Evolutionary conservation across 192 early-diverging fungal species (phyloP), one percentile per base, ranked within the genome.

Genomic region (Rhizoclosmatium sp.): DNA sequence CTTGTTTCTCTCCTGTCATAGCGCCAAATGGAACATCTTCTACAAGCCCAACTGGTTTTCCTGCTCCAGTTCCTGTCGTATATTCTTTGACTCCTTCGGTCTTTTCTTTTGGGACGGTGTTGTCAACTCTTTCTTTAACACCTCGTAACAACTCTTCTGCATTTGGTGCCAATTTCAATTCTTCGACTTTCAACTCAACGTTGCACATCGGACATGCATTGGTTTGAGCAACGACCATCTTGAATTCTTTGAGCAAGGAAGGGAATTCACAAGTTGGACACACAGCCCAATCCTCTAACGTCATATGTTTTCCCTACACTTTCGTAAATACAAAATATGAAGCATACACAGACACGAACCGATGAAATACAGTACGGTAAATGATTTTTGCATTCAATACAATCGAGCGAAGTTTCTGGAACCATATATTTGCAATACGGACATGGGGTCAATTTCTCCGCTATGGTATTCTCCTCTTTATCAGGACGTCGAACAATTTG

Each of bases 321-420:
- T 54, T 54, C 51, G 51, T 54, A 61, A 47, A 76, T 4, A 21
- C 16, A n/a, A 78, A 71, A 5, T 48, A 45, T 3, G n/a, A 4
- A 41, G 5, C 16, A 12, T 68, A 2, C 41, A 59, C 59, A 47
- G 41, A 69, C 3, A 40, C 80, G 39, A 82, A 90, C 89, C 45
- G 89, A 83, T n/a, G 85, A 89, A 67, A 90, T 88, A 76, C 89
- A 90, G 67, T 90, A 90, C 16, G 87, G 89, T n/a, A 88, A 14
- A 54, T 86, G 84, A 69, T 87, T 89, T 79, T 90, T 89, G 85
- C 89, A 90, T 60, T 86, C 85, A 47, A 73, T 72, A 73, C 89
- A 90, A 62, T 89, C 89, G 64, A 90, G 65, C 2, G 61, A 58
- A 2, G 86, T 88, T 39, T 90, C 86, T 10, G 81, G 58, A n/a